Conservation (phyloP, 1,139 yeast genomes). For the Kodamaea plutei region DNA sequence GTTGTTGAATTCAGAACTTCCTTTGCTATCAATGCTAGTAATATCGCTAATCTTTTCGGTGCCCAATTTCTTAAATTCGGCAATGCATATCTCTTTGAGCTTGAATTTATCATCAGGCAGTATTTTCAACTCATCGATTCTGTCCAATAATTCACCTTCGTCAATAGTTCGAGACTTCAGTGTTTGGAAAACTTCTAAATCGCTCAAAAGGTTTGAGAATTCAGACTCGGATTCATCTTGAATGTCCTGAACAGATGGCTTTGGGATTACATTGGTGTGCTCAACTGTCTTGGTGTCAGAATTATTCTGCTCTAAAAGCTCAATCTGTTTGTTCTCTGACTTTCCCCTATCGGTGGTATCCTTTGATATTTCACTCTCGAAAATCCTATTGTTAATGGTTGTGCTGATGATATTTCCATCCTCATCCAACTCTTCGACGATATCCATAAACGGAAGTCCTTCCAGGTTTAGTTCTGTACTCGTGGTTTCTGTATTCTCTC, state of each 20-base stretch:
- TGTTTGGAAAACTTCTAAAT: conserved; percentile 37
- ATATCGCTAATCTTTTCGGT: conserved; percentile 7
- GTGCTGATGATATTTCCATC: conserved; percentile 59
- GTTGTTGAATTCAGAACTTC: too few relatives aligned
- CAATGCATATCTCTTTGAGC: conserved; percentile 28
- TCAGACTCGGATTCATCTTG: conserved; percentile 15
- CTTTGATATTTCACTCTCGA: conserved; percentile 1
- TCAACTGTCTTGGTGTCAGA: conserved; percentile 1
- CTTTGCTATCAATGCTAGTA: background rate
- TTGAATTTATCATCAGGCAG: conserved; percentile 50
- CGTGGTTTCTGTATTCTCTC: conserved; percentile 15
- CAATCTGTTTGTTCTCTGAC: background rate
- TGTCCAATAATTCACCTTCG: conserved; percentile 21
- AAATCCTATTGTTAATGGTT: conserved; percentile 22
- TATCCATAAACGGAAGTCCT: conserved; percentile 67
- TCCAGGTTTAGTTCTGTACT: conserved; percentile 27
- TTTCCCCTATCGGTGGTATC: background rate
- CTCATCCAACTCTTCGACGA: conserved; percentile 80
- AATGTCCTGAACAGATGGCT: conserved; percentile 1
- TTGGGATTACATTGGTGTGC: conserved; percentile 5
- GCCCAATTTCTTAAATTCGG: conserved; percentile 12
- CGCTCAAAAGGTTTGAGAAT: conserved; percentile 41
- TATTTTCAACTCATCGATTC: conserved; percentile 35
- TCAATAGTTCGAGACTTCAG: conserved; percentile 8
- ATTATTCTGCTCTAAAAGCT: background rate